Base-by-base conservation (phyloP, 75 land plant species). In the Isoetes taiwanensis region DNA sequence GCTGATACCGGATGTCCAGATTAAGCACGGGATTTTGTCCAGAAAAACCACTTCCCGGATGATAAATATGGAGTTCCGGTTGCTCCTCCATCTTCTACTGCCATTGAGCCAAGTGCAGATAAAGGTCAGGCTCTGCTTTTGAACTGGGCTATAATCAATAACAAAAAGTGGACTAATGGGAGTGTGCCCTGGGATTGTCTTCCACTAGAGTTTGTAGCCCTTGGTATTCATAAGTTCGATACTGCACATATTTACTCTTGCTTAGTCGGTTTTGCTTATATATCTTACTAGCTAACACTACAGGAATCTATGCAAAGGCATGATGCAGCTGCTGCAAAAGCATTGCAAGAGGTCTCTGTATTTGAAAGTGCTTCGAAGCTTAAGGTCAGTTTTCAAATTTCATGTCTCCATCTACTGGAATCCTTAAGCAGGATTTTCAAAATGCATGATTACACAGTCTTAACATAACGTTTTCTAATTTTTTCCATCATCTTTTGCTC, bases 301-400 rank as follows among this genome's bases (percentile, higher is more conserved):
- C 71, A 76, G 79, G 79, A 76, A 33, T 52, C 72, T 16, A 19
- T 60, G 12, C 58, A 40, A 42, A 50, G 63, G 16, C 67, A 63
- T 33, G 70, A 71, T 31, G 32, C 33, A 32, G 79, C 74, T 33
- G 74, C 79, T 3, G 61, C 63, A 19, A 67, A 76, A 28, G 79
- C 79, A 30, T 64, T 76, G 62, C 79, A 71, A 60, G 79, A 76
- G 38, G 79, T 74, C 34, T 55, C 67, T 14, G 67, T 60, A 10
- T 42, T 67, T 0, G 74, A 71, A 33, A 62, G 71, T 71, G 28
- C 50, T 71, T 1, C 56, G 66, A 25, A 66, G 64, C 38, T 19
- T 71, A 21, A 71, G 74, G 79, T 76, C 30, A 30, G 28, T 28
- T 64, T 3, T 12, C 19, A 0, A 20, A 28, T 12, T 56, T 9